phyloP scores from a whole-genome alignment of 441 rosid species.

The Sinapis alba region DNA sequence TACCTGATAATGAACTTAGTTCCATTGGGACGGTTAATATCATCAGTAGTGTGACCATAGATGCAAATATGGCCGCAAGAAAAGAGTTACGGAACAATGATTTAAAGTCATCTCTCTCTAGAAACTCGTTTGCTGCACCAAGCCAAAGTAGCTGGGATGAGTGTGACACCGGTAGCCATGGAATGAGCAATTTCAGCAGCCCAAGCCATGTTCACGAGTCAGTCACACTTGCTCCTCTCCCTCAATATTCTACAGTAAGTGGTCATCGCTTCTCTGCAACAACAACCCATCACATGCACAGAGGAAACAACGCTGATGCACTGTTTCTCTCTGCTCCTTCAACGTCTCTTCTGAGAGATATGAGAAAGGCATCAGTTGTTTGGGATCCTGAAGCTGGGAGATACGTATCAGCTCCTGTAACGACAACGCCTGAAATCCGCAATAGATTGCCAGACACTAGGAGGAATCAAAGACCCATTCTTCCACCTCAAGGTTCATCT shows the following conservation, averaged over 20 bases:
- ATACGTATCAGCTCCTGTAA: conserved; percentile 75
- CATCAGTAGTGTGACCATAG: conserved; percentile 52
- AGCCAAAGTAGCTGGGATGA: conserved; percentile 90
- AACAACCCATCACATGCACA: conserved; percentile 37
- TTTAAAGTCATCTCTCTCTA: conserved; percentile 47
- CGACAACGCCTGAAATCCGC: conserved; percentile 62
- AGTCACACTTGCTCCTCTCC: conserved; percentile 82
- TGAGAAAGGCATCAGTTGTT: conserved; percentile 80
- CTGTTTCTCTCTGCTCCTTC: conserved; percentile 66
- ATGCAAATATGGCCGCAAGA: conserved; percentile 51
- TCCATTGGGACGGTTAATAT: conserved; percentile 57
- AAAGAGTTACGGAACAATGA: conserved; percentile 61
- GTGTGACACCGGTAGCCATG: conserved; percentile 75
- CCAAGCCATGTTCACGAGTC: conserved; percentile 82
- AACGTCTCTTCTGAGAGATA: conserved; percentile 73
- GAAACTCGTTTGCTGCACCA: conserved; percentile 63
- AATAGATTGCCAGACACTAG: conserved; percentile 46
- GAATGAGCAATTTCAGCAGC: conserved; percentile 83
- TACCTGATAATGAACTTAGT: conserved; percentile 59
- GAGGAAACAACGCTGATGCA: conserved; percentile 53
- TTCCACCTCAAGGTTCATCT: conserved; percentile 51
- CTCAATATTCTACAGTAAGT: conserved; percentile 54
- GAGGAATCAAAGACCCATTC: conserved; percentile 44
- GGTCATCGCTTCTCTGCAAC: conserved; percentile 41
- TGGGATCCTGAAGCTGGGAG: conserved; percentile 98